Evolutionary conservation across 306 rosid species (phyloP).

Genomic region (Pterocarpus santalinus): DNA sequence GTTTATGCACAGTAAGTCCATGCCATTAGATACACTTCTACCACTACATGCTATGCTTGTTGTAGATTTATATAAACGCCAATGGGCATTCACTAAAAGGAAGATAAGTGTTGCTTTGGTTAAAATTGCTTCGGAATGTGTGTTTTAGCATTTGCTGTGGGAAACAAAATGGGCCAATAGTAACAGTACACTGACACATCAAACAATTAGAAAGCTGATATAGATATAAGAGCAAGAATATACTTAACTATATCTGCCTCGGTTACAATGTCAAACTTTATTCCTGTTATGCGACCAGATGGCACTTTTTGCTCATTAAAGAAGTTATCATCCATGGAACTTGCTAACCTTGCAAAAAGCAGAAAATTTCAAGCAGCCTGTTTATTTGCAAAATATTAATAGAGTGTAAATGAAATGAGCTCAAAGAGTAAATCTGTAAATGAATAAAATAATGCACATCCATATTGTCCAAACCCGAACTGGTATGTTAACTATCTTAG

Average conservation of each 20-base stretch:
- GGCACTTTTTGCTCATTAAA: conserved; percentile 53
- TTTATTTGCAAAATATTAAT: conserved; percentile 44
- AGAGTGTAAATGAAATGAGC: conserved; percentile 36
- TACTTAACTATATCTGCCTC: conserved; percentile 69
- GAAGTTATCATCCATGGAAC: conserved; percentile 69
- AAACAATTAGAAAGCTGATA: conserved; percentile 25
- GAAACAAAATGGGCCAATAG: neutral
- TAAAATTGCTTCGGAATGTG: neutral
- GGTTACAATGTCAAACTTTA: conserved; percentile 61
- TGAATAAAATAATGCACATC: conserved; percentile 15
- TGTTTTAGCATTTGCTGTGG: neutral
- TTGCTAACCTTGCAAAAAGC: conserved; percentile 44
- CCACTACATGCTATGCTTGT: neutral
- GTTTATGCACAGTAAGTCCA: conserved; percentile 7
- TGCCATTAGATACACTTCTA: conserved; percentile 21
- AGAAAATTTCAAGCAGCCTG: conserved; percentile 55
- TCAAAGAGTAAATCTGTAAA: conserved; percentile 2
- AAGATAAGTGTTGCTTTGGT: neutral
- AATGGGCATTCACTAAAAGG: neutral
- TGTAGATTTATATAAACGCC: neutral
- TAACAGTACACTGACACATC: conserved; percentile 12
- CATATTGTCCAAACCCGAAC: conserved; percentile 26
- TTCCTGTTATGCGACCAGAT: conserved; percentile 51
- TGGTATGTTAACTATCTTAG: conserved; percentile 19
- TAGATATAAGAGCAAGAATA: conserved; percentile 39